Evolutionary conservation across 768 basidiomycete species (phyloP).

Genomic region (Cytidiella melzeri): DNA sequence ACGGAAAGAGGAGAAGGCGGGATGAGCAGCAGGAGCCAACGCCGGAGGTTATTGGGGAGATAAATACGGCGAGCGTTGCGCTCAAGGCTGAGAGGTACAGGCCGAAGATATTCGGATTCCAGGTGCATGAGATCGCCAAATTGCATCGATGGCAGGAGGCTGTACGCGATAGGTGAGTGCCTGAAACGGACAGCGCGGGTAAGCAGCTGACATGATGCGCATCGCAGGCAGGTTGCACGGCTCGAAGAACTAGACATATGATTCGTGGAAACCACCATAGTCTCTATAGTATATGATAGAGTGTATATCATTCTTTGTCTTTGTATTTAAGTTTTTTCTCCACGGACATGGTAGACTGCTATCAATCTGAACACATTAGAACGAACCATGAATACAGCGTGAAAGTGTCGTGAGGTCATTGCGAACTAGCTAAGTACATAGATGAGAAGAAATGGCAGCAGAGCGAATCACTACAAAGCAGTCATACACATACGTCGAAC

Average conservation of each 20-base stretch:
- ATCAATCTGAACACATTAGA: no score
- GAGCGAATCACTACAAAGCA: no score
- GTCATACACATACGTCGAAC: no score
- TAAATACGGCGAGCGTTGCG: constrained; percentile 72
- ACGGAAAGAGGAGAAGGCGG: constrained; percentile 26
- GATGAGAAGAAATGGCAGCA: no score
- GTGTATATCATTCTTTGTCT: no score
- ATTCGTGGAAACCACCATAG: no score
- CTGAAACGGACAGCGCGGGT: background rate
- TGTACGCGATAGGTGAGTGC: constrained; percentile 70
- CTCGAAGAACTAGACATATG: constrained; percentile 33
- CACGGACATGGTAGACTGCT: no score
- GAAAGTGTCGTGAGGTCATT: no score
- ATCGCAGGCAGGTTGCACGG: constrained; percentile 34
- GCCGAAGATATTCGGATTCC: constrained; percentile 96
- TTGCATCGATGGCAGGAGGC: constrained; percentile 96
- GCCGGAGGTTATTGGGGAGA: constrained; percentile 55
- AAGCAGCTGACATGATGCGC: background rate
- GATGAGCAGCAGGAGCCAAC: constrained; percentile 45
- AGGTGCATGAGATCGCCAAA: constrained; percentile 89
- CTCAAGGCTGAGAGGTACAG: constrained; percentile 88
- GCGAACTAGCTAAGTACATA: no score
- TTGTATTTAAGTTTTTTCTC: no score
- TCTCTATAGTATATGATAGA: no score
- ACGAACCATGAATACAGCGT: no score